phyloP scores from a whole-genome alignment of 306 rosid genomes.

The Bauhinia variegata region DNA sequence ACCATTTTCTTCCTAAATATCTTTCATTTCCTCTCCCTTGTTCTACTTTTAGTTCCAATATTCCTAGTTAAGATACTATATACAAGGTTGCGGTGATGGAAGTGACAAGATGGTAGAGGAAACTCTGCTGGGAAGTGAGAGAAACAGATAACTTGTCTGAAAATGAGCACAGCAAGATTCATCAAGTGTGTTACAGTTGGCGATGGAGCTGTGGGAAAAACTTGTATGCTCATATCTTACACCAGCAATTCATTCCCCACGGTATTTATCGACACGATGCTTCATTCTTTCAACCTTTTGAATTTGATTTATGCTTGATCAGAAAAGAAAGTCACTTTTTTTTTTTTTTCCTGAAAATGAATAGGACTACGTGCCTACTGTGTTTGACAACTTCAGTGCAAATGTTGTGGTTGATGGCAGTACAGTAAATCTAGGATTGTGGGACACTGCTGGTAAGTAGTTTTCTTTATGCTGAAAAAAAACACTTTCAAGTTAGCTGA shows the following conservation, averaged over 20 bases:
- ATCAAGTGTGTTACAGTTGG: constrained; percentile 95
- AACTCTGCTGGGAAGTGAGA: constrained; percentile 28
- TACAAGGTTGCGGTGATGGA: constrained; percentile 36
- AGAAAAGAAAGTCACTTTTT: constrained; percentile 14
- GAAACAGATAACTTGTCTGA: constrained; percentile 11
- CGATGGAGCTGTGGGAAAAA: constrained; percentile 94
- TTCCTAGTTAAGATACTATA: constrained; percentile 26
- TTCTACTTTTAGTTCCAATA: constrained; percentile 25
- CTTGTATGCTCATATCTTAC: constrained; percentile 90
- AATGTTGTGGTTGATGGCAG: constrained; percentile 96
- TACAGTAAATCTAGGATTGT: constrained; percentile 85
- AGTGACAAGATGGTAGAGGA: constrained; percentile 34
- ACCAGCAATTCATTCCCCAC: constrained; percentile 93
- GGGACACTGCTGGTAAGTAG: constrained; percentile 91
- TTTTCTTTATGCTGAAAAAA: background rate
- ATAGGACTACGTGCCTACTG: constrained; percentile 92
- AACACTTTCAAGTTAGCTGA: background rate
- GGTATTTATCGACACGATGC: constrained; percentile 49
- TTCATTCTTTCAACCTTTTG: constrained; percentile 19
- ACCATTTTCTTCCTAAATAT: constrained; percentile 19
- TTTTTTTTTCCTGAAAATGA: background rate
- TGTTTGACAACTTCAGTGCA: constrained; percentile 93
- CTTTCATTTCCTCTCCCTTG: constrained; percentile 16
- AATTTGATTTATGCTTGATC: constrained; percentile 21
- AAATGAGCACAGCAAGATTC: constrained; percentile 89